phyloP scores from a whole-genome alignment of 106 monocot species.

The Dendrobium officinale region DNA sequence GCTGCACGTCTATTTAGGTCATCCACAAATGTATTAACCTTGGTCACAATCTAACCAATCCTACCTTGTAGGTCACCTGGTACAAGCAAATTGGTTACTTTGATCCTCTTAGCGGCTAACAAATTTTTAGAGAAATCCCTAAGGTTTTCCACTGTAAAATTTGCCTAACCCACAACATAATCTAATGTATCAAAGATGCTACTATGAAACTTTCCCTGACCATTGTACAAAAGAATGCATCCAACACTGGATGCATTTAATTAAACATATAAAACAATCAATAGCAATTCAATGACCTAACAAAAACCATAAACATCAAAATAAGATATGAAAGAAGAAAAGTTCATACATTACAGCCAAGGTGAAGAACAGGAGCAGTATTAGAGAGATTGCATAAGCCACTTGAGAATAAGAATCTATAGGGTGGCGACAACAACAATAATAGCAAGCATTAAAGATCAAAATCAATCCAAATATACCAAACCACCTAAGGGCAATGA shows the following conservation, averaged over 20 bases:
- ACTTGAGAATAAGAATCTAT: constrained; percentile 36
- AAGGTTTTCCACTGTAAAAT: too few species aligned
- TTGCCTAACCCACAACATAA: too few species aligned
- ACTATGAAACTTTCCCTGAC: too few species aligned
- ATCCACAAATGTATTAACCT: not conserved
- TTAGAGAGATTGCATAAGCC: constrained; percentile 40
- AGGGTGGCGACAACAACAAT: constrained; percentile 34
- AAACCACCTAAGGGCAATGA: constrained; percentile 49
- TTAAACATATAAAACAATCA: not conserved
- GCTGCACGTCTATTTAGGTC: constrained; percentile 19
- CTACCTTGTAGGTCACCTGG: too few species aligned
- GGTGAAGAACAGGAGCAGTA: constrained; percentile 37
- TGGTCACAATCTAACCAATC: too few species aligned
- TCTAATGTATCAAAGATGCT: too few species aligned
- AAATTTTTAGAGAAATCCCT: too few species aligned
- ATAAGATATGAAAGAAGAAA: not conserved
- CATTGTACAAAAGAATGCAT: too few species aligned
- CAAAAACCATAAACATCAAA: not conserved
- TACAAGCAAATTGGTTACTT: too few species aligned
- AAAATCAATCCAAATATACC: constrained; percentile 52
- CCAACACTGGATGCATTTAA: too few species aligned
- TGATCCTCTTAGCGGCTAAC: too few species aligned
- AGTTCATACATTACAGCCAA: constrained; percentile 31
- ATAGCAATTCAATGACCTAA: not conserved
- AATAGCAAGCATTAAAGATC: constrained; percentile 40